Percentiles rank a stretch among this genome's conserved stretches.
phyloP scores from a whole-genome alignment of 768 basidiomycete genomes.

The Lepiota venenata region DNA sequence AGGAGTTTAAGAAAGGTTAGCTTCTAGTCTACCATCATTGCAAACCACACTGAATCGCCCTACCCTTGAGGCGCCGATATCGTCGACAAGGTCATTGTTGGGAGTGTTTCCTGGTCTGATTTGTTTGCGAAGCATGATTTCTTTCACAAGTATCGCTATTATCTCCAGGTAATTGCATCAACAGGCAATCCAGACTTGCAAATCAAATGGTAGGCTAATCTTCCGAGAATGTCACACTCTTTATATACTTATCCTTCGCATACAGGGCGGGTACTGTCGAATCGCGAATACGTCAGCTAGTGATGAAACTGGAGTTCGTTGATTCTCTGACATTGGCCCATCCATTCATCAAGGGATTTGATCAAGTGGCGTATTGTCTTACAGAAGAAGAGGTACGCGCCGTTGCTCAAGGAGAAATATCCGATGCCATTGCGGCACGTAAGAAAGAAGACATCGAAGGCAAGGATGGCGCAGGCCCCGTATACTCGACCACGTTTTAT shows the following conservation, averaged over 20 bases:
- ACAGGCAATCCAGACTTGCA: slow-evolving; percentile 82
- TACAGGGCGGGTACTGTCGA: slow-evolving; percentile 91
- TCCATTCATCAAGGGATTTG: slow-evolving; percentile 93
- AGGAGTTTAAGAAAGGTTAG: slow-evolving; percentile 90
- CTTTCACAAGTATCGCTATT: slow-evolving; percentile 95
- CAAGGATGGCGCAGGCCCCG: slow-evolving; percentile 72
- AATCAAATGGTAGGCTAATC: slow-evolving; percentile 77
- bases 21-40: not conserved
- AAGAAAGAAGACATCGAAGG: slow-evolving; percentile 77
- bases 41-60: slow-evolving; percentile 10
- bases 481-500: slow-evolving; percentile 96
- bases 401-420: slow-evolving; percentile 86
- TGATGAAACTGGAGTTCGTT: slow-evolving; percentile 97
- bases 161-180: slow-evolving; percentile 93
- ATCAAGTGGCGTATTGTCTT: slow-evolving; percentile 80
- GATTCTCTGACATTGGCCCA: slow-evolving; percentile 91
- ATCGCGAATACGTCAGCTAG: slow-evolving; percentile 91
- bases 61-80: slow-evolving; percentile 76
- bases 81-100: slow-evolving; percentile 88
- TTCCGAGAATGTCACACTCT: not conserved
- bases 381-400: slow-evolving; percentile 84
- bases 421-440: slow-evolving; percentile 65
- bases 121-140: slow-evolving; percentile 96
- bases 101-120: slow-evolving; percentile 84
- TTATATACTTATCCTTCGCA: slow-evolving; percentile 2